Percentiles rank a stretch among this genome's conserved stretches.
phyloP scores from a whole-genome alignment of 2,329 filamentous ascomycete species.

The Ascochyta clinopodiicola region DNA sequence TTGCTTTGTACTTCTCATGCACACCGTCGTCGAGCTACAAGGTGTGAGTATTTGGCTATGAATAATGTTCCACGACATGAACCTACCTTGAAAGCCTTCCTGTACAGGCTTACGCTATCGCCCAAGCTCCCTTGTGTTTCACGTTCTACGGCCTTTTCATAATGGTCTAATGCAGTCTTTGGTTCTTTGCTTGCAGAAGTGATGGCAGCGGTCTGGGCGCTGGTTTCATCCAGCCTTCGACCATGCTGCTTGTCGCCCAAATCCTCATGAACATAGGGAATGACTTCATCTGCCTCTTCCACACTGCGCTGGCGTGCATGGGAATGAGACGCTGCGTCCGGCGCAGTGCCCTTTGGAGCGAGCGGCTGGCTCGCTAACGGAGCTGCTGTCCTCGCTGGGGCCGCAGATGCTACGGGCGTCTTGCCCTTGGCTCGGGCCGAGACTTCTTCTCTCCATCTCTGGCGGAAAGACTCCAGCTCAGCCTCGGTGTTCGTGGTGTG shows the following conservation, averaged over 20 bases:
- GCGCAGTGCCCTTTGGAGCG: conserved; percentile 32
- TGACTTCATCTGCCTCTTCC: conserved; percentile 50
- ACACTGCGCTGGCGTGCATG: conserved; percentile 37
- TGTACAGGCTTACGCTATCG: conserved; percentile 86
- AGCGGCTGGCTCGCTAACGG: conserved; percentile 33
- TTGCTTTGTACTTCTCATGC: conserved; percentile 85
- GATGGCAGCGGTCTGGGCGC: conserved; percentile 41
- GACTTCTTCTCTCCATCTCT: conserved; percentile 86
- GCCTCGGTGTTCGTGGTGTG: conserved; percentile 52
- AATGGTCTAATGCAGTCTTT: conserved; percentile 85
- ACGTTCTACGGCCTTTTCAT: conserved; percentile 87
- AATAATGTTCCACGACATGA: background rate
- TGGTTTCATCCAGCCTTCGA: conserved; percentile 52
- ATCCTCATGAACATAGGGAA: conserved; percentile 53
- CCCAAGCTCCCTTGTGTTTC: conserved; percentile 85
- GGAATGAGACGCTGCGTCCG: conserved; percentile 26
- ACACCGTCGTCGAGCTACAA: conserved; percentile 79
- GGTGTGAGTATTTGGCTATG: conserved; percentile 15
- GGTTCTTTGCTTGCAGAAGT: conserved; percentile 58
- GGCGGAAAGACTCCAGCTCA: conserved; percentile 85
- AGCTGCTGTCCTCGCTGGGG: conserved; percentile 22
- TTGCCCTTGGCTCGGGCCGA: conserved; percentile 55
- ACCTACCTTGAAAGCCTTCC: conserved; percentile 83
- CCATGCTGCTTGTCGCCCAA: conserved; percentile 55
- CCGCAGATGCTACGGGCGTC: conserved; percentile 22